phyloP scores from a whole-genome alignment of 2,329 filamentous ascomycete species.

The Colletotrichum godetiae region DNA sequence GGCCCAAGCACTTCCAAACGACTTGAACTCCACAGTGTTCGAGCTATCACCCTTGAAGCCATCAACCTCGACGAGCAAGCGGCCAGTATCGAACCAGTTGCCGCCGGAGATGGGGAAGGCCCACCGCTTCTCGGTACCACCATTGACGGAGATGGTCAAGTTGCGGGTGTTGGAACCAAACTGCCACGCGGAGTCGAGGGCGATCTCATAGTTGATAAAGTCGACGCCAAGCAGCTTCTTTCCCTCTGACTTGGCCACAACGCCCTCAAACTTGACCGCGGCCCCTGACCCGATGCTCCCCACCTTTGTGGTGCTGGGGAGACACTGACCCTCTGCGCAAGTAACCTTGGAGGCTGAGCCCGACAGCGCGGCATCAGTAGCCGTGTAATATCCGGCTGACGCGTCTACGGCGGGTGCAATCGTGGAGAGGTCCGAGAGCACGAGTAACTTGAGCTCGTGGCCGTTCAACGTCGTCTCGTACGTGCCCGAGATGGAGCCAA shows the following conservation, averaged over 20 bases:
- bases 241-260: constrained; percentile 44
- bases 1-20: constrained; percentile 40
- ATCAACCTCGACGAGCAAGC: constrained; percentile 55
- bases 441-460: constrained; percentile 53
- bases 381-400: constrained; percentile 55
- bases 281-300: constrained; percentile 49
- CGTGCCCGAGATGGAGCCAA: constrained; percentile 44
- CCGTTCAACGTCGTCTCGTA: constrained; percentile 47
- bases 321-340: constrained; percentile 53
- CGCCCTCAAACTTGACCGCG: constrained; percentile 48
- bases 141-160: constrained; percentile 61
- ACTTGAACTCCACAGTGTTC: constrained; percentile 50
- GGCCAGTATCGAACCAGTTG: constrained; percentile 62
- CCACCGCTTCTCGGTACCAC: constrained; percentile 52
- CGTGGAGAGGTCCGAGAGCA: constrained; percentile 48
- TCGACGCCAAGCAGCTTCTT: constrained; percentile 57
- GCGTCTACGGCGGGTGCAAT: constrained; percentile 38
- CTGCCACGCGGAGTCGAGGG: constrained; percentile 41
- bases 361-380: constrained; percentile 46
- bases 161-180: constrained; percentile 61
- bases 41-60: constrained; percentile 55
- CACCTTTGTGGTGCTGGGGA: constrained; percentile 56
- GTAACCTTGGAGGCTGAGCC: constrained; percentile 47
- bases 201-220: constrained; percentile 65
- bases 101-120: constrained; percentile 62